Percentiles rank a stretch among this genome's conserved stretches.
These are phyloP conservation scores for Annona cherimola DNA, from an alignment of 164 flowering plant species.

Conservation along the genomic window DNA sequence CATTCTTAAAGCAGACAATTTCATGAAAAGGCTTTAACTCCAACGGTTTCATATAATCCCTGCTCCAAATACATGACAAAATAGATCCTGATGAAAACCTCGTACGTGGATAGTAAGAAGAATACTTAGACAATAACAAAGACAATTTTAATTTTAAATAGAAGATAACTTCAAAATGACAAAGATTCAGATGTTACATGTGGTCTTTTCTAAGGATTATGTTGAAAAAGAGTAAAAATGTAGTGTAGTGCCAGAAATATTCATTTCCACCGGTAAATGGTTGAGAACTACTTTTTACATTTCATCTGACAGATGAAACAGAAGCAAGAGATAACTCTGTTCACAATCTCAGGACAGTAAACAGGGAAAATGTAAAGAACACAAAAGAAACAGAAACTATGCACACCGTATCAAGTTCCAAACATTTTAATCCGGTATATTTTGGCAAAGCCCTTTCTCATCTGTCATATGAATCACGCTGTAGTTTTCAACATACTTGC, in stretches of 20 bases:
- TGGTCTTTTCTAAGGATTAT: neutral
- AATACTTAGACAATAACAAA: neutral
- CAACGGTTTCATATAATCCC: slow-evolving; percentile 60
- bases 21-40: slow-evolving; percentile 71
- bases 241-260: neutral
- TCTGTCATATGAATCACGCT: no score
- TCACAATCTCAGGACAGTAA: no score
- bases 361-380: no score
- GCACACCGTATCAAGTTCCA: no score
- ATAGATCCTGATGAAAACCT: neutral
- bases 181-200: no score
- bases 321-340: no score
- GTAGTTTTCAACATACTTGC: no score
- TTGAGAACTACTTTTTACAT: neutral
- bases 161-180: neutral
- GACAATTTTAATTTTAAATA: neutral
- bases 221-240: neutral
- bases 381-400: no score
- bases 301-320: neutral
- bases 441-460: no score
- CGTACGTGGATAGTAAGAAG: neutral
- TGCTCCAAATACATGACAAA: slow-evolving; percentile 22
- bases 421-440: no score
- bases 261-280: neutral
- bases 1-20: slow-evolving; percentile 65